Evolutionary conservation across 2,329 filamentous ascomycete species (phyloP), one percentile per base, ranked within the genome.

Genomic region (Daldinia eschscholtzii): DNA sequence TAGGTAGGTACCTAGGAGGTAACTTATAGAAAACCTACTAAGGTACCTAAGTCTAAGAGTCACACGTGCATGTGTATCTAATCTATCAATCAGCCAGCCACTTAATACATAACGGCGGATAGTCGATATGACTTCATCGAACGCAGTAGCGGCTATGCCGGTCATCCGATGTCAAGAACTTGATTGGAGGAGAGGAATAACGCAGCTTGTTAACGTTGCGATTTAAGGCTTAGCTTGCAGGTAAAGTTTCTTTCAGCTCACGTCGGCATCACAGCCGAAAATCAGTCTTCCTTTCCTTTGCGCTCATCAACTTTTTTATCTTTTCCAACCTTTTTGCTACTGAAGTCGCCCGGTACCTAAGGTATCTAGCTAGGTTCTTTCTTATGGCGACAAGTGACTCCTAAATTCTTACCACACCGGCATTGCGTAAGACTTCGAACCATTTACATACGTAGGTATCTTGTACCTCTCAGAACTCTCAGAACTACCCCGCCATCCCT

Each of bases 401-500:
- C 48, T 53, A 53, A 33, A 53, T 33, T 53, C 50, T 53, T 53
- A 53, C 20, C 20, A 23, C 50, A 35, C 6, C 20, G 20, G 20
- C 23, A 28, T 28, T 48, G 44, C 26, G 20, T 10, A 28, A 48
- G 23, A 26, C 26, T 13, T 48, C 6, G 6, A 48, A 1, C 15
- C 26, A 15, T 48, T 48, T 48, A n/a, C n/a, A n/a, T n/a, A n/a
- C n/a, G n/a, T n/a, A 12, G 35, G 33, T 53, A 20, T 15, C 28
- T 35, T 39, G 12, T 33, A 28, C 28, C 10, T 5, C 20, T n/a
- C n/a, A n/a, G n/a, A n/a, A n/a, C n/a, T 50, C 18, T 35, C 15
- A 30, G 3, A 35, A 53, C 28, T 53, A 53, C 50, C 50, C 50
- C 50, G 50, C 50, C 50, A 35, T 53, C 50, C 7, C 15, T 53